These are phyloP conservation scores for Cerrena zonata DNA, from an alignment of 1,284 basidiomycete genomes.

Conservation along the genomic window DNA sequence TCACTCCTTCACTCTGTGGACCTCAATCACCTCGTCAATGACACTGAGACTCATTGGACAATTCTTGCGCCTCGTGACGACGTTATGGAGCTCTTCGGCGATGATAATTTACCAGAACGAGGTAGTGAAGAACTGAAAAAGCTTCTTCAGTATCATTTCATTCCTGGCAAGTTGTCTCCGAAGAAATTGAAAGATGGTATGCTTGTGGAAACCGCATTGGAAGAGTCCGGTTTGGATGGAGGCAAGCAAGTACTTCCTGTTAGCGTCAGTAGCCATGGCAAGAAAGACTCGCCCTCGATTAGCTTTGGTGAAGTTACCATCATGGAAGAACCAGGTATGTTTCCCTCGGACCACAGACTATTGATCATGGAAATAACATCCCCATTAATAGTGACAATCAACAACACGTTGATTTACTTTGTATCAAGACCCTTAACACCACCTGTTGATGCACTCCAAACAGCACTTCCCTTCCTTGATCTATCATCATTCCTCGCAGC, in stretches of 20 bases:
- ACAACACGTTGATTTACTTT: conserved; percentile 85
- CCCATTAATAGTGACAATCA: conserved; percentile 59
- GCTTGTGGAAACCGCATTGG: conserved; percentile 75
- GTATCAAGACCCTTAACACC: conserved; percentile 78
- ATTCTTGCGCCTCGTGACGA: conserved; percentile 89
- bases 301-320: conserved; percentile 82
- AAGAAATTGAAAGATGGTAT: conserved; percentile 68
- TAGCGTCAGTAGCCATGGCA: conserved; percentile 50
- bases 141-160: conserved; percentile 78
- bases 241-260: conserved; percentile 71
- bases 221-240: conserved; percentile 60
- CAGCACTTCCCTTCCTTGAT: conserved; percentile 77
- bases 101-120: conserved; percentile 51
- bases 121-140: conserved; percentile 65
- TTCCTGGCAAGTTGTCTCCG: conserved; percentile 70
- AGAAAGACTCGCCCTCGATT: conserved; percentile 46
- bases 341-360: conserved; percentile 4
- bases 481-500: conserved; percentile 88
- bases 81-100: conserved; percentile 58
- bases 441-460: conserved; percentile 77
- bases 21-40: conserved; percentile 73
- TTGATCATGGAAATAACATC: conserved; percentile 4
- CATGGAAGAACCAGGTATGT: conserved; percentile 70
- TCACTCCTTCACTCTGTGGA: conserved; percentile 79
- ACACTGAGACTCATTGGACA: conserved; percentile 66